A percentile compares a stretch with the other conserved stretches of the same genome.
Conservation (phyloP, 768 basidiomycete species). For the Butyriboletus loyo region DNA sequence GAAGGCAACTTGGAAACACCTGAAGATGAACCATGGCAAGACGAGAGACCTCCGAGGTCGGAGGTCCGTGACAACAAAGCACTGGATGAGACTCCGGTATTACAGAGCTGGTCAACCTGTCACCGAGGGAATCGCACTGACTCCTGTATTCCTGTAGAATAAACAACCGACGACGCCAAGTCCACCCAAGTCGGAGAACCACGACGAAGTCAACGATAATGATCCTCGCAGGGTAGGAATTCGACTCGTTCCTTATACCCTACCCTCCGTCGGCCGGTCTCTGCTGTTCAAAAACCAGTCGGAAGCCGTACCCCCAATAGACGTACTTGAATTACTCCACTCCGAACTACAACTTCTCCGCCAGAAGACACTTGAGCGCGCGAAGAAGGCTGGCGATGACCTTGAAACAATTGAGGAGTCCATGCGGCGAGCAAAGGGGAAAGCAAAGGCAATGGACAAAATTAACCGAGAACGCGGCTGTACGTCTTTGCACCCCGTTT, state of each 20-base stretch:
- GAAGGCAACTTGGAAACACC: too few relatives aligned
- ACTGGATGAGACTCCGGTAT: too few relatives aligned
- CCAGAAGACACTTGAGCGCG: slow-evolving; percentile 55
- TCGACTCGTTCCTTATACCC: slow-evolving; percentile 48
- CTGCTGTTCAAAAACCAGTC: slow-evolving; percentile 60
- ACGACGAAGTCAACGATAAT: too few relatives aligned
- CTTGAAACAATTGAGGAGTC: slow-evolving; percentile 71
- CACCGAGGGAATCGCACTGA: too few relatives aligned
- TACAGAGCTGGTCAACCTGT: too few relatives aligned
- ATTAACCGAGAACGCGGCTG: slow-evolving; percentile 73
- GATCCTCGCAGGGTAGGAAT: too few relatives aligned
- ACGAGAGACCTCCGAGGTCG: too few relatives aligned
- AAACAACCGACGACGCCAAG: too few relatives aligned
- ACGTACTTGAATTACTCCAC: slow-evolving; percentile 67
- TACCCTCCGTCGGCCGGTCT: slow-evolving; percentile 52
- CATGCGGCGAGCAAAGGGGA: slow-evolving; percentile 72
- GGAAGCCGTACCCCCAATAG: slow-evolving; percentile 65
- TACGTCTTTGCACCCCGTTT: slow-evolving; percentile 43
- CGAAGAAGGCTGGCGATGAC: slow-evolving; percentile 75
- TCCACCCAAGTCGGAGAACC: too few relatives aligned
- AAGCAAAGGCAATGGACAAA: slow-evolving; percentile 65
- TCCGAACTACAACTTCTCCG: slow-evolving; percentile 56
- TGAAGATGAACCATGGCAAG: too few relatives aligned
- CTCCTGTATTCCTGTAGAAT: too few relatives aligned
- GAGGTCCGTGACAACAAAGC: too few relatives aligned